Base-by-base conservation (phyloP, 2,329 filamentous ascomycete genomes). In the Pseudogymnoascus sp. region DNA sequence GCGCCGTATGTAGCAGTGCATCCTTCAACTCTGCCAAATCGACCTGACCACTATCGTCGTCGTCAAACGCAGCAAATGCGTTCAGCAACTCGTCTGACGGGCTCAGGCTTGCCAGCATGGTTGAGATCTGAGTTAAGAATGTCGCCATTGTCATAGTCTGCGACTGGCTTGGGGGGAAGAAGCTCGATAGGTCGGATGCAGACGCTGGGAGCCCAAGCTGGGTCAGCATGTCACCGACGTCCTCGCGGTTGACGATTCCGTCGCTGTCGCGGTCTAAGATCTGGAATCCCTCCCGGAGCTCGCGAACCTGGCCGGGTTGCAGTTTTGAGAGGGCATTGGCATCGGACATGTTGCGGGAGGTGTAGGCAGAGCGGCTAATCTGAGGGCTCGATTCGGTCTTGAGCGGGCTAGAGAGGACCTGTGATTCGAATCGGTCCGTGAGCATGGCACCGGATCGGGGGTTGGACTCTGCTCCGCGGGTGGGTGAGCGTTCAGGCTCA, bases 21-120 rank as follows among this genome's bases (percentile, higher is more conserved):
- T 94, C 90, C 52, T 89, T 85, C 65, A 99, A 76, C 74, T 96
- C 91, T 0, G 78, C 82, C 19, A 96, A 77, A 72, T 97, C 92
- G 39, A 97, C 86, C 74, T 97, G 92, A 2, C 94, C 94, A 69
- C 90, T 94, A 73, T 99, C 94, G 66, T 96, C 92, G 65, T 96
- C 90, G 71, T 99, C 94, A 72, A 97, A 97, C 0, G 94, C 94
- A 2, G 91, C 91, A 68, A 99, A 93, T 0, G 94, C 94, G 1
- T 92, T 93, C 19, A 91, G 78, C 8, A 99, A 82, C 72, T 99
- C 94, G 14, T 85, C 82, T 21, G 86, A 84, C 0, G 90, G 87
- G 0, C 91, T 95, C 16, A 97, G 79, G 0, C 86, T 83, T 1
- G 85, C 84, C 2, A 97, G 79, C 2, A 90, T 82, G 8, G 84